Conservation (phyloP, 768 basidiomycete species). For the Termitomyces sp. region DNA sequence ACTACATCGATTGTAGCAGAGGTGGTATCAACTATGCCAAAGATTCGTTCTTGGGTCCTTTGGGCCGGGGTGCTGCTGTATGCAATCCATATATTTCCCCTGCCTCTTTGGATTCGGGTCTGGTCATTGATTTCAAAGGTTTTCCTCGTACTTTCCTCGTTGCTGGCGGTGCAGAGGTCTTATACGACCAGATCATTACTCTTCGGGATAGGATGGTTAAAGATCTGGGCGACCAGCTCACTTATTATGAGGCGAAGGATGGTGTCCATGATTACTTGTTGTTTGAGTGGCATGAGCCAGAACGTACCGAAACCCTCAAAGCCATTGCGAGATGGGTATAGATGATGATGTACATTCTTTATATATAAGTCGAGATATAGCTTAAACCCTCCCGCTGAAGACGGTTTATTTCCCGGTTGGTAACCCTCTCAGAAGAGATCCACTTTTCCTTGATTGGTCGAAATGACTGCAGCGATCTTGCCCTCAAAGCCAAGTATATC, state of each 20-base stretch:
- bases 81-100: conserved; percentile 58
- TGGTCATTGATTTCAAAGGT: conserved; percentile 40
- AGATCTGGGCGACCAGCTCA: conserved; percentile 47
- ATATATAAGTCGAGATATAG: background rate
- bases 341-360: background rate
- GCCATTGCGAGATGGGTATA: conserved; percentile 48
- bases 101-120: conserved; percentile 36
- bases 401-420: background rate
- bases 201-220: conserved; percentile 44
- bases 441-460: conserved; percentile 31
- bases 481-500: conserved; percentile 44
- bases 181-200: conserved; percentile 49
- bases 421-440: conserved; percentile 14
- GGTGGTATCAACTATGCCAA: conserved; percentile 26
- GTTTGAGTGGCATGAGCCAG: conserved; percentile 50
- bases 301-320: conserved; percentile 42
- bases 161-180: conserved; percentile 52
- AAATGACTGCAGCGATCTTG: conserved; percentile 52
- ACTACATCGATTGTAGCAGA: conserved; percentile 28
- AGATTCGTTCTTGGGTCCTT: conserved; percentile 42
- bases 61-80: conserved; percentile 41
- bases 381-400: background rate
- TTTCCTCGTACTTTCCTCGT: conserved; percentile 62
- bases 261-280: conserved; percentile 51
- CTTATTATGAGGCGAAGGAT: conserved; percentile 47